Evolutionary conservation across 2,329 filamentous ascomycete genomes (phyloP).

Genomic region (Clonostachys sp.): DNA sequence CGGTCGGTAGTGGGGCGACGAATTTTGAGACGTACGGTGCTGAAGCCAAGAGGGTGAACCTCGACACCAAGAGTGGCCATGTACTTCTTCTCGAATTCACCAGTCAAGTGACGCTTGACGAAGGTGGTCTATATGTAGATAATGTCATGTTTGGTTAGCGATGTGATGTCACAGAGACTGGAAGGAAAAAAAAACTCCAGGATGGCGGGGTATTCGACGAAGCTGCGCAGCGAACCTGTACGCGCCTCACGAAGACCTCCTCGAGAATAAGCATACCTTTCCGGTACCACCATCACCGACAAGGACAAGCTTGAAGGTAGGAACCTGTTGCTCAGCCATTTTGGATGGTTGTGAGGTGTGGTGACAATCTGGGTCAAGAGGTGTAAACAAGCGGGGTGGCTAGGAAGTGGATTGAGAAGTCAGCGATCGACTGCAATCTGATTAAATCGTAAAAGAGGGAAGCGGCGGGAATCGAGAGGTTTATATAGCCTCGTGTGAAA

Average conservation of each 20-base stretch:
- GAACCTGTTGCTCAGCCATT: slow-evolving; percentile 61
- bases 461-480: neutral
- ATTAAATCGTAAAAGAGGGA: neutral
- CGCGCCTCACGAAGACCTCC: neutral
- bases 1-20: slow-evolving; percentile 6
- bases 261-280: slow-evolving; percentile 59
- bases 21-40: slow-evolving; percentile 68
- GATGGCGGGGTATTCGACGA: slow-evolving; percentile 2
- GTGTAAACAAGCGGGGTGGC: slow-evolving; percentile 41
- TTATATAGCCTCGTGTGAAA: neutral
- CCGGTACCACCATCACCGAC: slow-evolving; percentile 99
- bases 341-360: slow-evolving; percentile 18
- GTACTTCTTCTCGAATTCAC: slow-evolving; percentile 99
- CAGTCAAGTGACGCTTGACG: slow-evolving; percentile 99
- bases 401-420: no score
- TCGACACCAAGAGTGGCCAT: slow-evolving; percentile 99
- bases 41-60: slow-evolving; percentile 97
- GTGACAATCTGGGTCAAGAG: slow-evolving; percentile 2
- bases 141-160: neutral
- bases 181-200: neutral
- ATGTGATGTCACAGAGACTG: neutral
- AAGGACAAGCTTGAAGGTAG: slow-evolving; percentile 99
- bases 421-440: no score
- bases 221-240: neutral
- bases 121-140: slow-evolving; percentile 77